Conservation (phyloP, 306 rosid genomes). For the Quercus mongolica region DNA sequence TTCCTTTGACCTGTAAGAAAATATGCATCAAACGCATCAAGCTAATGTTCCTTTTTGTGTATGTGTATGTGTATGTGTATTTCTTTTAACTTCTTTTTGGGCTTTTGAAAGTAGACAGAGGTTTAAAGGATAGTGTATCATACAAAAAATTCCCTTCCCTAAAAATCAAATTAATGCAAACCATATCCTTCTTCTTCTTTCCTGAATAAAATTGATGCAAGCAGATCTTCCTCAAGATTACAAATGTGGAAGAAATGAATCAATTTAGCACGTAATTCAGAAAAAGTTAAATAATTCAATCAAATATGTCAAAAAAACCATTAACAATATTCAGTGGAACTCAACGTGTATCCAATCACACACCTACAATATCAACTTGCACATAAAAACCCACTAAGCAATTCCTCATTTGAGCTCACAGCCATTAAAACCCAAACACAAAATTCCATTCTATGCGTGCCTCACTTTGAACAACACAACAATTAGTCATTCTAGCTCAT, state of each 20-base stretch:
- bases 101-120: background rate
- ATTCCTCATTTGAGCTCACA: background rate
- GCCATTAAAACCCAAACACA: background rate
- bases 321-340: background rate
- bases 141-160: background rate
- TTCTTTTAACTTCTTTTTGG: background rate
- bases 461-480: background rate
- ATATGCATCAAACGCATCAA: conserved; percentile 6
- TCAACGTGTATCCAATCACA: background rate
- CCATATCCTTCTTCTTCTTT: background rate
- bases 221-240: background rate
- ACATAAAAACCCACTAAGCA: background rate
- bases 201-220: background rate
- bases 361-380: background rate
- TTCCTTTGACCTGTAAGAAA: conserved; percentile 72
- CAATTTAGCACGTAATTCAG: background rate
- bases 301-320: background rate
- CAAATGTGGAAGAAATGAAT: background rate
- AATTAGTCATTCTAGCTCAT: background rate
- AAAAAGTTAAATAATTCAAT: background rate
- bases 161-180: background rate
- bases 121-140: background rate
- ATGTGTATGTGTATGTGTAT: background rate
- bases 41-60: background rate
- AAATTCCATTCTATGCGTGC: background rate